Conservation (phyloP, 2,329 filamentous ascomycete genomes). For the Emergomyces pasteurianus region DNA sequence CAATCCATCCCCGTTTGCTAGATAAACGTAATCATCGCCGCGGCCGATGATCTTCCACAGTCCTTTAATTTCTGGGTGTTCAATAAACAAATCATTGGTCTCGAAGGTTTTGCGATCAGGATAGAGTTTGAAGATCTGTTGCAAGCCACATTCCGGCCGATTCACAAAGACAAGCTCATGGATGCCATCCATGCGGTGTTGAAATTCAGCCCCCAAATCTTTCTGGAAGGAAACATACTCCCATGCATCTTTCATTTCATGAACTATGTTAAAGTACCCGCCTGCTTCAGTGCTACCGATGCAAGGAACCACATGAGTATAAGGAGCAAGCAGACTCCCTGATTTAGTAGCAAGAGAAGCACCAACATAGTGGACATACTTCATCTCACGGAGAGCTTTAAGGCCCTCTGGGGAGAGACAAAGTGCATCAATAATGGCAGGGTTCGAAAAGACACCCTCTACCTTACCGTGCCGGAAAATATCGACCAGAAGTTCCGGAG, state of each 20-base stretch:
- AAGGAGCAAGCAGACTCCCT: not conserved
- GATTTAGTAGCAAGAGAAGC: not conserved
- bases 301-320: not conserved
- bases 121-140: constrained; percentile 13
- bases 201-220: not conserved
- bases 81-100: constrained; percentile 16
- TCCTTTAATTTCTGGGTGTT: constrained; percentile 12
- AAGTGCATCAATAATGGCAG: not conserved
- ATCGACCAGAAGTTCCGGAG: not conserved
- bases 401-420: not conserved
- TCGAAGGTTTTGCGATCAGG: constrained; percentile 11
- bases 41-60: constrained; percentile 18
- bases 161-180: not conserved
- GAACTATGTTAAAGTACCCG: not conserved
- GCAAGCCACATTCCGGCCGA: not conserved
- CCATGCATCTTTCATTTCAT: not conserved
- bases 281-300: not conserved
- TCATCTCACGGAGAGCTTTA: not conserved
- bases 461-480: not conserved
- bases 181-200: not conserved
- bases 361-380: not conserved
- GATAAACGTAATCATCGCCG: not conserved
- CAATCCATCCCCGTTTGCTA: not conserved
- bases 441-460: not conserved
- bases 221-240: not conserved